Conservation (phyloP, 225 moss, liverwort and hornwort genomes). For the Straminergon stramineum region DNA sequence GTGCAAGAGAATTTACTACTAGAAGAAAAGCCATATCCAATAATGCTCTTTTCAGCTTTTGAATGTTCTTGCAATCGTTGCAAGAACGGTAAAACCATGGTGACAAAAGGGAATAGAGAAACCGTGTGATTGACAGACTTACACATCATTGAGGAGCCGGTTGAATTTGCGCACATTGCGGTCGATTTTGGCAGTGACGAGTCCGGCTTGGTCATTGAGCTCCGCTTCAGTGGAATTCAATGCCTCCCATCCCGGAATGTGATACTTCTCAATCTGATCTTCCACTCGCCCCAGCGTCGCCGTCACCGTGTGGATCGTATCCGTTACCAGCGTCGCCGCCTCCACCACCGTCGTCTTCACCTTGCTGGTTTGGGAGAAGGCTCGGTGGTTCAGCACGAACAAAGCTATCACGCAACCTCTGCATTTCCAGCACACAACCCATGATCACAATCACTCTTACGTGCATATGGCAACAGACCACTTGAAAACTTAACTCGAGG, state of each 20-base stretch:
- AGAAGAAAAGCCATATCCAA: neutral
- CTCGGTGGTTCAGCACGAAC: slow-evolving; percentile 41
- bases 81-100: neutral
- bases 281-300: slow-evolving; percentile 34
- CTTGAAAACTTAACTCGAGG: neutral
- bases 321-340: slow-evolving; percentile 46
- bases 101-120: neutral
- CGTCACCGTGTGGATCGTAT: slow-evolving; percentile 39
- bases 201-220: slow-evolving; percentile 29
- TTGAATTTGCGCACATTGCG: slow-evolving; percentile 35
- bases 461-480: neutral
- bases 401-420: slow-evolving; percentile 46
- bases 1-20: neutral
- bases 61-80: neutral
- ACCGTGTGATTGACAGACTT: neutral
- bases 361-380: slow-evolving; percentile 30
- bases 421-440: neutral
- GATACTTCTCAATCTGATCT: slow-evolving; percentile 23
- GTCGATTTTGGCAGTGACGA: slow-evolving; percentile 35
- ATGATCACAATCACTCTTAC: neutral
- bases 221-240: slow-evolving; percentile 34
- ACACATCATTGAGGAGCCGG: slow-evolving; percentile 30
- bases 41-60: neutral
- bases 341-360: slow-evolving; percentile 37
- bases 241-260: slow-evolving; percentile 20